A percentile compares a stretch with the other conserved stretches of the same genome.
These are phyloP conservation scores for Corymbia maculata DNA, from an alignment of 345 rosid genomes.

Conservation along the genomic window DNA sequence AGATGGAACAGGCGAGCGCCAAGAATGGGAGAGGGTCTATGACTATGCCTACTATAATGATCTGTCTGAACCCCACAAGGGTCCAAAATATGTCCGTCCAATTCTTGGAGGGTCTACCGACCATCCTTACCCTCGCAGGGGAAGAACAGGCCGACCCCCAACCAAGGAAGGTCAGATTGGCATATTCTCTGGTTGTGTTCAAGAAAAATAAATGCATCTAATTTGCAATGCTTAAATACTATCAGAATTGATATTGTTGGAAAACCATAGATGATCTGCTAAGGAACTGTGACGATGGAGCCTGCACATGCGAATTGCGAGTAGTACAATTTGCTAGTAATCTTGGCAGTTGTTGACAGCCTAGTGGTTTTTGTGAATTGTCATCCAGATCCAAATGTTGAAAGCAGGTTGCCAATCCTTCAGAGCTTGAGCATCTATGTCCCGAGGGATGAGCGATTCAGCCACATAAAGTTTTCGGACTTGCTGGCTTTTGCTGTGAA, in stretches of 20 bases:
- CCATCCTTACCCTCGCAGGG: constrained; percentile 87
- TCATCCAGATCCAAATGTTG: constrained; percentile 36
- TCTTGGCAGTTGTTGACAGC: background rate
- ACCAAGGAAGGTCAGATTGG: constrained; percentile 18
- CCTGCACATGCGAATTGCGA: background rate
- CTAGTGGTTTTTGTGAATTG: background rate
- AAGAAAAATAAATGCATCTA: background rate
- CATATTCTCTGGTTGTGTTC: background rate
- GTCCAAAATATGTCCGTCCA: constrained; percentile 38
- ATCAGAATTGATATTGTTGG: background rate
- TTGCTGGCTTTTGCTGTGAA: constrained; percentile 47
- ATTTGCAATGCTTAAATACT: background rate
- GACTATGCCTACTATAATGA: constrained; percentile 88
- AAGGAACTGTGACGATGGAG: background rate
- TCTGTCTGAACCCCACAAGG: constrained; percentile 44
- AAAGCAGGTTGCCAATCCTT: constrained; percentile 40
- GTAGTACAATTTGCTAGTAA: background rate
- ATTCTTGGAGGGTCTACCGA: constrained; percentile 68
- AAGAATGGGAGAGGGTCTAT: constrained; percentile 76
- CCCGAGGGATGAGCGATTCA: constrained; percentile 80
- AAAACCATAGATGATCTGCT: background rate
- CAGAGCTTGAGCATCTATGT: constrained; percentile 45
- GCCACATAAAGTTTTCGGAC: constrained; percentile 62
- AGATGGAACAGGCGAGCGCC: constrained; percentile 51
- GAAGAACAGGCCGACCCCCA: constrained; percentile 64